phyloP scores from a whole-genome alignment of 2,329 filamentous ascomycete genomes.

The Fusarium mangiferae region DNA sequence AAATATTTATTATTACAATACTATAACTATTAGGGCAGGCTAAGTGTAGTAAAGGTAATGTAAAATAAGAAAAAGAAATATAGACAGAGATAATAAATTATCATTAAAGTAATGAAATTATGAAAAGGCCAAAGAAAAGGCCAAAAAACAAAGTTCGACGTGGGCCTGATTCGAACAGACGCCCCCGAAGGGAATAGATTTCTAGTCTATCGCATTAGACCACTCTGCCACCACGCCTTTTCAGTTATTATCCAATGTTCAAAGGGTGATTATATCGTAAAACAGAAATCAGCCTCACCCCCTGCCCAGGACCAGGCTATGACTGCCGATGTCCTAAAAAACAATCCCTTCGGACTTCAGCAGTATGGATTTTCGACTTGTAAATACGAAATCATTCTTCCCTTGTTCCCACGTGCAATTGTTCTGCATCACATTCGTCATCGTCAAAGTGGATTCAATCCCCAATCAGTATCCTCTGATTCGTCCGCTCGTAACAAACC shows the following conservation, averaged over 20 bases:
- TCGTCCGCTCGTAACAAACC: background rate
- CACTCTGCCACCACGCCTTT: slow-evolving; percentile 30
- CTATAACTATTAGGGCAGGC: accelerated
- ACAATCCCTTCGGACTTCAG: background rate
- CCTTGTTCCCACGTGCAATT: background rate
- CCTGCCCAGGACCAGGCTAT: accelerated
- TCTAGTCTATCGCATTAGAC: slow-evolving; percentile 34
- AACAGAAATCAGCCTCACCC: accelerated
- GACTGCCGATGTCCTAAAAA: background rate
- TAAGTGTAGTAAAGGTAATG: background rate
- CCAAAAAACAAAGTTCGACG: background rate
- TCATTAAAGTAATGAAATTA: accelerated
- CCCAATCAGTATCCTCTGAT: background rate
- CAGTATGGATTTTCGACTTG: background rate
- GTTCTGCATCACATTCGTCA: background rate
- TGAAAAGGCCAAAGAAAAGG: too few relatives aligned
- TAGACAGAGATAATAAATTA: accelerated
- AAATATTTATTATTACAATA: background rate
- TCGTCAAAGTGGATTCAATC: background rate
- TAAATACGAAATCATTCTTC: background rate
- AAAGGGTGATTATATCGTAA: accelerated
- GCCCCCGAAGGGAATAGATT: slow-evolving; percentile 33
- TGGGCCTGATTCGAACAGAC: slow-evolving; percentile 31
- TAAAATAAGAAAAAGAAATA: too few relatives aligned
- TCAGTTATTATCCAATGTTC: accelerated